Percentiles rank a stretch among this genome's conserved stretches.
These are phyloP conservation scores for Exophiala lecanii-corni DNA, from an alignment of 2,329 filamentous ascomycete genomes.

Conservation along the genomic window DNA sequence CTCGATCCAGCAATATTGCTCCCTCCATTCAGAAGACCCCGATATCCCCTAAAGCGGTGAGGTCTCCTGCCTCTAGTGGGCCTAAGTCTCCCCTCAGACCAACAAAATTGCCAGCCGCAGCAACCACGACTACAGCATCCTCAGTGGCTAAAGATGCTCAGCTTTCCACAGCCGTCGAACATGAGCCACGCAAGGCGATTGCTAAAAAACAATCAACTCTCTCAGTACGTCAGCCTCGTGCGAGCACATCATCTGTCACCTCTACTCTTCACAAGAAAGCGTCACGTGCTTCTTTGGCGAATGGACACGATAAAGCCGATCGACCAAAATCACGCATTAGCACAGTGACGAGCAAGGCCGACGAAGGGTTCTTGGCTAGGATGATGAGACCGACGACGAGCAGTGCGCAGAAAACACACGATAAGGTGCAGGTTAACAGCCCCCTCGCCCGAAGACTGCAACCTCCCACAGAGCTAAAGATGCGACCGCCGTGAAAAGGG, in stretches of 20 bases:
- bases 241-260: constrained; percentile 22
- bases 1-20: constrained; percentile 2
- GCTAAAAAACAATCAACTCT: constrained; percentile 25
- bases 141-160: constrained; percentile 33
- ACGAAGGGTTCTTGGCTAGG: constrained; percentile 45
- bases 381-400: constrained; percentile 51
- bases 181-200: constrained; percentile 18
- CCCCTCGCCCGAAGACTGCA: constrained; percentile 29
- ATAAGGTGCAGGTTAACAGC: constrained; percentile 40
- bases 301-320: constrained; percentile 29
- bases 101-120: constrained; percentile 37
- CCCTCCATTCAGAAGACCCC: constrained; percentile 20
- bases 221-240: constrained; percentile 22
- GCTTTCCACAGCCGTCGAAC: constrained; percentile 10
- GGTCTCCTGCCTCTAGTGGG: constrained; percentile 26
- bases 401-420: constrained; percentile 46
- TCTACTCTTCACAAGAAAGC: constrained; percentile 28
- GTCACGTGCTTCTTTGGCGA: constrained; percentile 28
- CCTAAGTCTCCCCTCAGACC: constrained; percentile 39
- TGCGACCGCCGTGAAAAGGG: constrained; percentile 8
- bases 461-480: constrained; percentile 11
- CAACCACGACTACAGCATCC: constrained; percentile 38
- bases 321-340: constrained; percentile 40
- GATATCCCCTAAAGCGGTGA: constrained; percentile 19
- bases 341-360: constrained; percentile 34